Evolutionary conservation across 768 basidiomycete genomes (phyloP), one percentile per base, ranked within the genome.

Genomic region (Calocera viscosa): DNA sequence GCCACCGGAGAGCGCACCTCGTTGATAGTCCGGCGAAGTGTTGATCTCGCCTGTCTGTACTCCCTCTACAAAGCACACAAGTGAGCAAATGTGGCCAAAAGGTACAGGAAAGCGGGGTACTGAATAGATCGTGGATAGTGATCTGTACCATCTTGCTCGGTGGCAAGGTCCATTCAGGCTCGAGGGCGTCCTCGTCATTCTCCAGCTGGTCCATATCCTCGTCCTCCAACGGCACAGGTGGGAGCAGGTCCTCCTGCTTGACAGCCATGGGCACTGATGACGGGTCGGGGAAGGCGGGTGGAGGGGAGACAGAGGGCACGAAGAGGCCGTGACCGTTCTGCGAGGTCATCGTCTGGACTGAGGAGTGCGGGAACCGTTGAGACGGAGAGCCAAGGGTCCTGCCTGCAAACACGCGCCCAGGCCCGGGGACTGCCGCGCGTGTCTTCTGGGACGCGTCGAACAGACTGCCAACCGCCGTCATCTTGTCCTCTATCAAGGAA

Each of bases 141-240:
- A 60, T 60, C 30, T 60, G 53, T 5, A 60, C 53, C 53, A 60
- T 60, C 30, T 60, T 60, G 22, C 53, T 60, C 53, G 53, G 53
- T 19, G 53, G 53, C 53, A 60, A 32, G 5, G 11, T 7, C 53
- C 53, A 60, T 26, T 60, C 53, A 5, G 53, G 53, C 30, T 60
- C 53, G 22, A 60, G 53, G 5, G 19, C 30, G 5, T 60, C 53
- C 30, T 32, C n/a, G n/a, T n/a, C 53, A 5, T 2, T 5, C 24
- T 60, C 53, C 5, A 60, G 53, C 53, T 28, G 24, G 30, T 60
- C 53, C 30, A 60, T 28, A 19, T 60, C 53, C 26, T 60, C 53
- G 10, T 60, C 53, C 53, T 60, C 26, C 53, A n/a, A n/a, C n/a
- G 14, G 26, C 19, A 32, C 3, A 26, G 53, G 53, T 26, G 5